Base-by-base conservation (phyloP, 163 green algal genomes). In the Chloroidium sp. region DNA sequence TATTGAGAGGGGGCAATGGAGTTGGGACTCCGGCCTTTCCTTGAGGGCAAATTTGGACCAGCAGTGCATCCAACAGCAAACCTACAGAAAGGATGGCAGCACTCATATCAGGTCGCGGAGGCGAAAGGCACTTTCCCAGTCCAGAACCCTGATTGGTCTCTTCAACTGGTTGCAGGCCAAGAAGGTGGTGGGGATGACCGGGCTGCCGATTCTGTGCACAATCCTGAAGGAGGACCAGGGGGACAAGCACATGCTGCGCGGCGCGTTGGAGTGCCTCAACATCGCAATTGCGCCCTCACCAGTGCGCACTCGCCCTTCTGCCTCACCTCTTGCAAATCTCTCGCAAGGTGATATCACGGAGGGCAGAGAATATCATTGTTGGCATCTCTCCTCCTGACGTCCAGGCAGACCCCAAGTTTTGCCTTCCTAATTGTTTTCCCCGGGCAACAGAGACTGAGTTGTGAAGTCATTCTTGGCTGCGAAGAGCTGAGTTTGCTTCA, bases 181-280 rank as follows among this genome's bases (percentile, higher is more conserved):
- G 84, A 6, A 89, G 58, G 91, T 91, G 0, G 78, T 97, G 62
- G 92, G 93, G 8, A 77, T 76, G 62, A 93, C 93, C 84, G 93
- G 91, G 61, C 78, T 95, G 13, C 87, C 91, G 0, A 83, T 95
- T 69, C 84, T 97, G 12, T 82, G 91, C 13, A 79, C 81, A 2
- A 86, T 95, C 67, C 78, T 98, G 78, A 79, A 83, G 2, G 92
- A 96, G 60, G 93, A 97, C 68, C 74, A 88, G 1, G 88, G 94
- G 61, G 94, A 98, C 75, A 4, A 90, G 60, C 92, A 96, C 78
- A 87, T 97, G 78, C 62, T 96, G 69, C 87, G 89, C 3, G 84
- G 87, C 1, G 91, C 89, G 1, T 84, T 98, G 69, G 95, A 98
- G 84, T 89, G 90, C 62, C 87, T 98, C 80, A 82, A 90, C 62